Evolutionary conservation across 352 stramenopile species (phyloP).

Genomic region (Globisporangium emineosum): DNA sequence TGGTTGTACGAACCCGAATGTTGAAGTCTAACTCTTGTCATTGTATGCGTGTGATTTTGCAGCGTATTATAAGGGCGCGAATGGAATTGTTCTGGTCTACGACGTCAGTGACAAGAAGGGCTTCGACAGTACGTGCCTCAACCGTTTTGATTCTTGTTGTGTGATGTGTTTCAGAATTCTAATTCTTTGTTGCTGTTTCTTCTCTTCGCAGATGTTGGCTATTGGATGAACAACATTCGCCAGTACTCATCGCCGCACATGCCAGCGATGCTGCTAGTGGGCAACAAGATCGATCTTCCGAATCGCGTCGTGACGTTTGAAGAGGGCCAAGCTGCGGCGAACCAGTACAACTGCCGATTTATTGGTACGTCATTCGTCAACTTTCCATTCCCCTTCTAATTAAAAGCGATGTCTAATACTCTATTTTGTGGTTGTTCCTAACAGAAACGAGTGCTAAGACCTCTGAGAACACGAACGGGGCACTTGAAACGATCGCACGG

Average conservation of each 20-base stretch:
- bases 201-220: conserved; percentile 82
- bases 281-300: conserved; percentile 92
- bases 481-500: conserved; percentile 82
- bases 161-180: not conserved
- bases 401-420: conserved; percentile 14
- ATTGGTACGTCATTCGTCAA: conserved; percentile 54
- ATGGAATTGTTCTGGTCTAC: conserved; percentile 94
- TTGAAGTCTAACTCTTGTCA: conserved; percentile 15
- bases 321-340: conserved; percentile 75
- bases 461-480: conserved; percentile 83
- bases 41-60: conserved; percentile 10
- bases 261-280: conserved; percentile 84
- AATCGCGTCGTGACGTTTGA: conserved; percentile 78
- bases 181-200: conserved; percentile 18
- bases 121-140: conserved; percentile 84
- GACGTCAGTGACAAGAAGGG: conserved; percentile 90
- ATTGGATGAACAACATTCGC: conserved; percentile 96
- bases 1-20: not conserved
- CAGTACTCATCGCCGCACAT: conserved; percentile 78
- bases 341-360: conserved; percentile 84
- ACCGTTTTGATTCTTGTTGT: too few species aligned
- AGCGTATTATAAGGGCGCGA: conserved; percentile 93
- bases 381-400: not conserved
- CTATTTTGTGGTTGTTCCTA: conserved; percentile 4
- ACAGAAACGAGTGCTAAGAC: conserved; percentile 89